Conservation (phyloP, 176 grass and related monocot species). For the Hyparrhenia diplandra region DNA sequence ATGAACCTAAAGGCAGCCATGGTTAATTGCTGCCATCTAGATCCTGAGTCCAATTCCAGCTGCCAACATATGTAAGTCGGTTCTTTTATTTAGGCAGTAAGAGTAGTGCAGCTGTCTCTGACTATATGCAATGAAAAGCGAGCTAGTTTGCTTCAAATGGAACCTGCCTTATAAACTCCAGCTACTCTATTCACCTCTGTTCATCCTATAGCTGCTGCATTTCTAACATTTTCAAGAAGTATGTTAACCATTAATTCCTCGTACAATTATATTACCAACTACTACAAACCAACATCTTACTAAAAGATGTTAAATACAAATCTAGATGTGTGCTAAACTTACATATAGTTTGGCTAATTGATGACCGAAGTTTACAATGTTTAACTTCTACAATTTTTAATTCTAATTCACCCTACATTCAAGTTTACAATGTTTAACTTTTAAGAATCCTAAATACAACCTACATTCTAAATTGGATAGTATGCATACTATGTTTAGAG, state of each 20-base stretch:
- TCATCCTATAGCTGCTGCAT: too few species aligned
- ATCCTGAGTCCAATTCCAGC: too few species aligned
- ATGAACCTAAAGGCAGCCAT: too few species aligned
- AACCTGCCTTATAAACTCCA: too few species aligned
- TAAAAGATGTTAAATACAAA: neutral
- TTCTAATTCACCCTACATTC: too few species aligned
- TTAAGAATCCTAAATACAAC: too few species aligned
- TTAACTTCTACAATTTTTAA: neutral
- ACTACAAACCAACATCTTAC: neutral
- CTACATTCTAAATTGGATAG: neutral
- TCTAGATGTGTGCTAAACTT: neutral
- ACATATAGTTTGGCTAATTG: neutral
- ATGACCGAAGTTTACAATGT: neutral
- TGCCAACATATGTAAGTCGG: neutral
- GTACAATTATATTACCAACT: neutral
- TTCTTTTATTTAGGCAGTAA: too few species aligned
- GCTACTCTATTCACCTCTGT: too few species aligned
- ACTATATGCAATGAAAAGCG: too few species aligned
- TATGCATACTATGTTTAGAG: constrained; percentile 9
- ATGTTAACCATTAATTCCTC: neutral
- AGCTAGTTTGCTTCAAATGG: too few species aligned
- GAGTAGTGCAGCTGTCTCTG: neutral
- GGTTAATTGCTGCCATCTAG: too few species aligned
- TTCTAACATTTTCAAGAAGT: neutral
- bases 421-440: too few species aligned